These are phyloP conservation scores for Auriscalpium microsporum DNA, from an alignment of 768 basidiomycete species.

Conservation along the genomic window DNA sequence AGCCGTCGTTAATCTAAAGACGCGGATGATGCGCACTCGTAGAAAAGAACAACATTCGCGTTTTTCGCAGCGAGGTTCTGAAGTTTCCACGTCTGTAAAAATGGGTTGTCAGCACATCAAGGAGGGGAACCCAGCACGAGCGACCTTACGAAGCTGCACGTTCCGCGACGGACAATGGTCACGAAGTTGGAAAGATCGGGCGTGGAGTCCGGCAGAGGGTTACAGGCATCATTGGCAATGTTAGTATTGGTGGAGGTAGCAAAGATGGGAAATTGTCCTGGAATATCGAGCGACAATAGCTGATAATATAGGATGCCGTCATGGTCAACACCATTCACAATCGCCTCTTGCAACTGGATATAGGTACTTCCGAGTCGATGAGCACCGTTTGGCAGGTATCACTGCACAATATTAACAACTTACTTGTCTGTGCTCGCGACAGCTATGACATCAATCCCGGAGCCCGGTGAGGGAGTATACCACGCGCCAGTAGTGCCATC, in stretches of 20 bases:
- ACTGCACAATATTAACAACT: not conserved
- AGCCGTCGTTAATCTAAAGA: not conserved
- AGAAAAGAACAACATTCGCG: conserved; percentile 39
- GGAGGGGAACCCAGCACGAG: too few species aligned
- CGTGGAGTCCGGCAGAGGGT: conserved; percentile 41
- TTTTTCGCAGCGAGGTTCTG: conserved; percentile 48
- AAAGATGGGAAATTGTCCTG: conserved; percentile 42
- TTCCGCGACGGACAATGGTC: conserved; percentile 50
- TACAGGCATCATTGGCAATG: conserved; percentile 49
- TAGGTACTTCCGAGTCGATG: conserved; percentile 30
- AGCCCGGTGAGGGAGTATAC: conserved; percentile 47
- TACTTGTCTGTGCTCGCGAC: conserved; percentile 46
- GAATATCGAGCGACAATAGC: conserved; percentile 39
- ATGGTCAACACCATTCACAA: conserved; percentile 39
- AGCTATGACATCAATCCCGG: conserved; percentile 48
- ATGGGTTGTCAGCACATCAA: too few species aligned
- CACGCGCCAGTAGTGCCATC: conserved; percentile 50
- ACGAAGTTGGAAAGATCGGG: conserved; percentile 47
- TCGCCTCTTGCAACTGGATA: conserved; percentile 48
- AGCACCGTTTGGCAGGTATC: too few species aligned
- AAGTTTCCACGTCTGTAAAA: conserved; percentile 38
- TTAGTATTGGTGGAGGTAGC: conserved; percentile 50
- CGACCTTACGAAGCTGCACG: conserved; percentile 42
- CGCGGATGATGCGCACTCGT: conserved; percentile 35
- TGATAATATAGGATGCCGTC: conserved; percentile 47